Base-by-base conservation (phyloP, 495 filamentous ascomycete species). In the Monascus purpureus region DNA sequence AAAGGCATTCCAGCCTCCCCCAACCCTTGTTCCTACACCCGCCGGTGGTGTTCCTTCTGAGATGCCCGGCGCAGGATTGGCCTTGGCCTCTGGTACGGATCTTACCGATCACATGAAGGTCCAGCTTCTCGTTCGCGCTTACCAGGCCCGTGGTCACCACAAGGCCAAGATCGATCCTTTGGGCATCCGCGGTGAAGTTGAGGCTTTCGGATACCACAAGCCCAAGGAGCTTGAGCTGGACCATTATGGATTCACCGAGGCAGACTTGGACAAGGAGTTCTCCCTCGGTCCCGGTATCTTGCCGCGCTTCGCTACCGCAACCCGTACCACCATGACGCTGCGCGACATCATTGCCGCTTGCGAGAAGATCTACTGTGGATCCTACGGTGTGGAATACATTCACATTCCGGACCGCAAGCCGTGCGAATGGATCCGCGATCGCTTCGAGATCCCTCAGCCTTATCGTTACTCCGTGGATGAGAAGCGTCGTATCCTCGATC, bases 71-170 rank as follows among this genome's bases (percentile, higher is more conserved):
- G 59, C 72, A 24, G 76, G 78, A 31, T 65, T 83, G 42, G 62
- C 63, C 23, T 52, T 76, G 35, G 75, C 77, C 24, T 61, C 79
- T 37, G 83, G 80, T 42, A 70, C 80, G 28, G 82, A 96, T 56
- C 74, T 96, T 44, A 88, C 77, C 35, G 93, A 93, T 53, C 90
- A 96, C 65, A 70, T 97, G 64, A 97, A 97, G 67, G 92, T 96
- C 25, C 90, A 97, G 65, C 71, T 97, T 13, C 68, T 97, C 18
- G 84, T 93, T 27, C 83, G 90, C 47, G 90, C 92, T 31, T 97
- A 95, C 66, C 90, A 97, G 65, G 85, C 93, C 38, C 81, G 90
- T 47, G 90, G 90, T 37, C 90, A 97, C 59, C 85, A 95, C 72
- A 94, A 93, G 67, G 87, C 90, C 36, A 83, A 84, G 51, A 95